Evolutionary conservation across 2,329 filamentous ascomycete genomes (phyloP).

Genomic region (Penicillium fuscoglaucum): DNA sequence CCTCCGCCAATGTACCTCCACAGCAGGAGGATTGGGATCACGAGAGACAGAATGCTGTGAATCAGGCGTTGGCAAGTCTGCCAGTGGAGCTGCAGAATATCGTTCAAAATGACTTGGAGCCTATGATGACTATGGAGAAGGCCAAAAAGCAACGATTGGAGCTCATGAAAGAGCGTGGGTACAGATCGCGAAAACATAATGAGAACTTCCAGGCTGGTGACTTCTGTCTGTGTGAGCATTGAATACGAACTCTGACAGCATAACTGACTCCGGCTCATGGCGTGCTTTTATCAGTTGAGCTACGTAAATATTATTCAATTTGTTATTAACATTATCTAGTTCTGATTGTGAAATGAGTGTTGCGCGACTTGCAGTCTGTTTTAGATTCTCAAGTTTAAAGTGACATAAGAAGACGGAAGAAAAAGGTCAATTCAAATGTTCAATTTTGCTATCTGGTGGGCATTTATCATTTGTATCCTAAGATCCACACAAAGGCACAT

Average conservation of each 20-base stretch:
- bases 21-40: conserved; percentile 41
- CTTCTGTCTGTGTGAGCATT: conserved; percentile 20
- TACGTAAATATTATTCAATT: not conserved
- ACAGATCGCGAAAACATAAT: conserved; percentile 3
- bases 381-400: not conserved
- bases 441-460: not conserved
- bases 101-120: conserved; percentile 26
- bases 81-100: conserved; percentile 26
- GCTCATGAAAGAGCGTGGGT: conserved; percentile 20
- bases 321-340: too few relatives aligned
- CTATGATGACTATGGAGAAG: conserved; percentile 36
- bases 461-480: not conserved
- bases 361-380: not conserved
- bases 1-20: conserved; percentile 53
- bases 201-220: conserved; percentile 2
- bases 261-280: not conserved
- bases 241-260: not conserved
- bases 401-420: not conserved
- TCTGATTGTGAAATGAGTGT: not conserved
- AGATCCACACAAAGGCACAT: not conserved
- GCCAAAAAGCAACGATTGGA: conserved; percentile 38
- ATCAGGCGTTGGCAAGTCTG: not conserved
- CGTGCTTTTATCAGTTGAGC: too few relatives aligned
- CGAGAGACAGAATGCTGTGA: not conserved
- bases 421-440: not conserved